phyloP scores from a whole-genome alignment of 148 eudicot genomes.

The Pouteria glomerata region DNA sequence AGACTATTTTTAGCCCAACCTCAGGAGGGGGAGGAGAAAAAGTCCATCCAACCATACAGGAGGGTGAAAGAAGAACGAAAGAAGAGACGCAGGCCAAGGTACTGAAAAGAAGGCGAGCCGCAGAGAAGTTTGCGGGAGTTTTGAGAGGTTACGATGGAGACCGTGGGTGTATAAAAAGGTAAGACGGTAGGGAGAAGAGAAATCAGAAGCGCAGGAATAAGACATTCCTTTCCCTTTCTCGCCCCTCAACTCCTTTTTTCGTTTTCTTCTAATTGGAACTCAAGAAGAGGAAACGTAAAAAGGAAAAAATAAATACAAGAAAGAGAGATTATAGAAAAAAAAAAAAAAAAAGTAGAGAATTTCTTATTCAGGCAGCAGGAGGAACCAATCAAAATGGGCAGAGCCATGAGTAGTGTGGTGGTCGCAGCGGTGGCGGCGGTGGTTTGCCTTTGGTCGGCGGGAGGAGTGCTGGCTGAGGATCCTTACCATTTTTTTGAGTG shows the following conservation, averaged over 20 bases:
- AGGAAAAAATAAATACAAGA: no score
- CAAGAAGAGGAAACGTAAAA: neutral
- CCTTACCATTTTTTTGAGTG: slow-evolving; percentile 22
- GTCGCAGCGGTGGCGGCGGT: neutral
- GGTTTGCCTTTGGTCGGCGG: neutral
- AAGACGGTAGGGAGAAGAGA: neutral
- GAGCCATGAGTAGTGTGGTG: no score
- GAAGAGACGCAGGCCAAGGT: neutral
- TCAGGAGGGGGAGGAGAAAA: no score
- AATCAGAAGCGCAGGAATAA: neutral
- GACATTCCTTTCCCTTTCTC: no score
- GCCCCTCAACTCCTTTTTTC: neutral
- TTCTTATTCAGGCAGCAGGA: no score
- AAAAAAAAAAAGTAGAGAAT: neutral
- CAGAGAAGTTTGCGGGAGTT: neutral
- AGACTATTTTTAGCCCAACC: no score
- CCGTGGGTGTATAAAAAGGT: neutral
- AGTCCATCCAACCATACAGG: no score
- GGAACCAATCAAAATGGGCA: no score
- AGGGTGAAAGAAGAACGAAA: neutral
- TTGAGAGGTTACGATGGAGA: neutral
- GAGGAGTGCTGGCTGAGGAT: slow-evolving; percentile 21
- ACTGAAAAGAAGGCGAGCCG: neutral
- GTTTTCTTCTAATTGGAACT: neutral
- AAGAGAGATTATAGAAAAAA: neutral